Conservation (phyloP, 2,329 filamentous ascomycete genomes). For the Alternaria arbusti region DNA sequence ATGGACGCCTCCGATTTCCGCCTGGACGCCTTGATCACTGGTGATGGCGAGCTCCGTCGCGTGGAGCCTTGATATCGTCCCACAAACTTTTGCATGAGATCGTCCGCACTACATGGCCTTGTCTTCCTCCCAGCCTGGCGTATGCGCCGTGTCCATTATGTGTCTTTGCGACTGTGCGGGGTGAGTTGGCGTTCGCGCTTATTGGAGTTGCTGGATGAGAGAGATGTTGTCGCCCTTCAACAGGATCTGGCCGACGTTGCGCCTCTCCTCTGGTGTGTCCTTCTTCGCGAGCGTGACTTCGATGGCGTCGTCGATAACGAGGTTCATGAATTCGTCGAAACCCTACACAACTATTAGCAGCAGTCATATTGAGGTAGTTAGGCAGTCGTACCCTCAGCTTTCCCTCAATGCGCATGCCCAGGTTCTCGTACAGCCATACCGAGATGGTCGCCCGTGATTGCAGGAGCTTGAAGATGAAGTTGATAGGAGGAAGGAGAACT, state of each 20-base stretch:
- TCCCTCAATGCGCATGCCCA: slow-evolving; percentile 91
- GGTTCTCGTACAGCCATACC: slow-evolving; percentile 97
- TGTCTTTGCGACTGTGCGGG: slow-evolving; percentile 4
- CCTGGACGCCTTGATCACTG: slow-evolving; percentile 78
- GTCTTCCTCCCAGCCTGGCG: neutral
- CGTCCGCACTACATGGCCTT: neutral
- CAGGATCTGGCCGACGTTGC: slow-evolving; percentile 81
- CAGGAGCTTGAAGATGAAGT: slow-evolving; percentile 93
- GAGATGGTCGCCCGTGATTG: slow-evolving; percentile 83
- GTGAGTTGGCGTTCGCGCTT: slow-evolving; percentile 3
- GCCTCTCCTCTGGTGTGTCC: slow-evolving; percentile 76
- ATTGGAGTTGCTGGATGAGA: slow-evolving; percentile 65
- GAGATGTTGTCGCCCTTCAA: slow-evolving; percentile 90
- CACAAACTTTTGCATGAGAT: slow-evolving; percentile 4
- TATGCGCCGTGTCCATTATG: slow-evolving; percentile 9
- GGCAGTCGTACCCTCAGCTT: slow-evolving; percentile 80
- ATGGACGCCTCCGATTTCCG: slow-evolving; percentile 78
- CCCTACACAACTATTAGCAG: slow-evolving; percentile 63
- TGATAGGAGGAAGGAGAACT: slow-evolving; percentile 78
- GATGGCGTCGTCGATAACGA: slow-evolving; percentile 93
- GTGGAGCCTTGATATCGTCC: slow-evolving; percentile 17
- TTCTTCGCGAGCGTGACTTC: slow-evolving; percentile 89
- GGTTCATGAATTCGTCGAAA: slow-evolving; percentile 99
- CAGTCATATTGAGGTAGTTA: neutral
- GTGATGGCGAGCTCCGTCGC: slow-evolving; percentile 64